Evolutionary conservation across 2,329 filamentous ascomycete species (phyloP), one percentile per base, ranked within the genome.

Genomic region (Epichloe amarillans): DNA sequence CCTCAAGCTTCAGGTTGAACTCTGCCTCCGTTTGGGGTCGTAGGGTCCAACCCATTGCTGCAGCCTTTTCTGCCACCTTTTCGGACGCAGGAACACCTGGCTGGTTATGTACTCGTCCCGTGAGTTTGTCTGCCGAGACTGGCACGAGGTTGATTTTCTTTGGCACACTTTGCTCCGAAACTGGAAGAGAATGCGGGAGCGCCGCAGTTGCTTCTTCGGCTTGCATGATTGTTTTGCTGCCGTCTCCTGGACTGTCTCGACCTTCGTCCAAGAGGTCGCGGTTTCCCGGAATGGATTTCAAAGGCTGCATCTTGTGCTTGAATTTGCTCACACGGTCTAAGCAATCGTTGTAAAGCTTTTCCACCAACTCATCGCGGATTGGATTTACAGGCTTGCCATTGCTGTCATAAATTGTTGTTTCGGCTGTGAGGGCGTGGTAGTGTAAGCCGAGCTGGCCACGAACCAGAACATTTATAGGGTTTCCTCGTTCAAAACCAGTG

Each of bases 401-500:
- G 49, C 77, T 78, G 68, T 98, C 94, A 69, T 96, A 96, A 10
- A 98, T 82, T 8, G 88, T 93, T 15, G 91, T 91, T 39, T 82
- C 79, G n/a, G 80, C 73, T 56, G 82, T 83, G 53, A 98, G 73
- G 23, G 84, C 75, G 65, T 96, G 88, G 63, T 95, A 96, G 15
- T 83, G 83, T 19, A 98, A 76, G 26, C 85, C 86, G 46, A 98
- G 76, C 66, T 98, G 94, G 15, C 88, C 90, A 57, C 93, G 83
- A 51, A 98, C 83, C 53, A 98, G 81, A 46, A 90, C 80, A 63
- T 96, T 94, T 58, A 98, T 71, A 5, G 93, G 93, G 60, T 98
- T 98, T 17, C 94, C 94, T 57, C 88, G 81, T 57, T 97, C 89
- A 64, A 97, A 98, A 0, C 93, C 93, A 36, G 94, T 96, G 54